Conservation (phyloP, 1,284 basidiomycete genomes). For the Rhodotorula sp. region DNA sequence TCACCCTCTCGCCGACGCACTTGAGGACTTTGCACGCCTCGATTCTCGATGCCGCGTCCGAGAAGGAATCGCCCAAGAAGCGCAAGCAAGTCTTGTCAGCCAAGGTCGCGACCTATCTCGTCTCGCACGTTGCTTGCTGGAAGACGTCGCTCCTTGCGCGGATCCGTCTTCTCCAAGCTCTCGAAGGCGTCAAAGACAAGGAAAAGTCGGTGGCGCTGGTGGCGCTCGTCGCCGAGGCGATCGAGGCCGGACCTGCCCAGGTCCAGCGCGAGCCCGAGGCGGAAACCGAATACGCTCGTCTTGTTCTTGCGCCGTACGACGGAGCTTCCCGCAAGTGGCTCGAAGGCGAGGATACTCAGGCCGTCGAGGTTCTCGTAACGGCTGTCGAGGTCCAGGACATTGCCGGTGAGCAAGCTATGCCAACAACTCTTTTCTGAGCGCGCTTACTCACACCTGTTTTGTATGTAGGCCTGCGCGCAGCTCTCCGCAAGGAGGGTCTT, state of each 20-base stretch:
- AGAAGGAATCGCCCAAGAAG: slow-evolving; percentile 54
- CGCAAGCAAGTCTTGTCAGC: slow-evolving; percentile 64
- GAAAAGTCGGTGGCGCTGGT: slow-evolving; percentile 66
- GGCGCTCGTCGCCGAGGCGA: slow-evolving; percentile 60
- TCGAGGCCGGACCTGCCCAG: slow-evolving; percentile 44
- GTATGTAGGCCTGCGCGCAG: slow-evolving; percentile 15
- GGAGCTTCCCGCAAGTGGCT: slow-evolving; percentile 39
- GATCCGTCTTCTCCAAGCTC: slow-evolving; percentile 60
- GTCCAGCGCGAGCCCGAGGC: slow-evolving; percentile 40
- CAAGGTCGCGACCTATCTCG: slow-evolving; percentile 74
- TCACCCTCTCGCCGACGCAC: slow-evolving; percentile 67
- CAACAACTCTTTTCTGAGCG: not conserved
- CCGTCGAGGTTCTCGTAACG: slow-evolving; percentile 20
- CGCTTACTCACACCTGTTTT: not conserved
- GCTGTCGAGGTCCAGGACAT: slow-evolving; percentile 14
- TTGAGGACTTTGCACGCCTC: slow-evolving; percentile 64
- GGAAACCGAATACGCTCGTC: slow-evolving; percentile 51
- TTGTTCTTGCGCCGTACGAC: slow-evolving; percentile 63
- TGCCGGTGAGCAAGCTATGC: not conserved
- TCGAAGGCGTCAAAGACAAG: slow-evolving; percentile 63
- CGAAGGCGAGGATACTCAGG: slow-evolving; percentile 24
- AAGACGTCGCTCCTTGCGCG: slow-evolving; percentile 54
- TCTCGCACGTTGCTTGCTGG: slow-evolving; percentile 76
- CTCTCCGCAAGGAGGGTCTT: slow-evolving; percentile 29
- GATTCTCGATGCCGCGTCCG: slow-evolving; percentile 55